Base-by-base conservation (phyloP, 2,329 filamentous ascomycete genomes). In the Sarocladium brachiariae region DNA sequence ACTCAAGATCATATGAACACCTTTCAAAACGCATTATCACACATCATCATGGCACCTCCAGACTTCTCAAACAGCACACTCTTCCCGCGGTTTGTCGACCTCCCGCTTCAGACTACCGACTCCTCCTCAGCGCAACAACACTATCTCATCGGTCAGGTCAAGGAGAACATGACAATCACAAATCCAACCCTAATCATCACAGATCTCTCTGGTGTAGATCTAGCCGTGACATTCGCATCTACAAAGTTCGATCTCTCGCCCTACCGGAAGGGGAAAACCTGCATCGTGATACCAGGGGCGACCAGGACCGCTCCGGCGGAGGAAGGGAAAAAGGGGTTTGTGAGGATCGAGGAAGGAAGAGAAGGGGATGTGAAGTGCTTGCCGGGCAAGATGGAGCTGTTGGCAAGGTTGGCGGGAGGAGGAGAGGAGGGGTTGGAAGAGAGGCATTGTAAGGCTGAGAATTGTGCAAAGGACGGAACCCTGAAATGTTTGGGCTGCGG, bases 101-200 rank as follows among this genome's bases (percentile, higher is more conserved):
- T 54, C 4, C 24, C 52, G 3, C 51, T 56, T 10, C 55, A 63
- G 13, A 70, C 70, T 47, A 31, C 47, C 51, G 52, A 57, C 50
- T n/a, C n/a, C 57, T 67, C 43, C 67, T 65, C 24, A 51, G 51
- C 14, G 53, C 25, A 33, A 46, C 19, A 5, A n/a, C 34, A 48
- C 41, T 57, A 66, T 55, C 66, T 75, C 33, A 63, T 76, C 11
- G 72, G 69, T 34, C 67, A 74, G 51, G 63, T 75, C 51, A 70
- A 70, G 53, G 65, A 75, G 54, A 65, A 75, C 61, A 71, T 70
- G 61, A 71, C 73, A 35, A 73, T 77, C 55, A 75, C 66, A 18
- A 70, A 75, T 54, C 73, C 74, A 5, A 77, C 74, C 3, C 65
- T 76, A 1, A 69, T 76, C 49, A 66, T 67, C 16, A 61, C 63